Conservation (phyloP, 164 flowering plant species). For the Paratinospora sagittata region DNA sequence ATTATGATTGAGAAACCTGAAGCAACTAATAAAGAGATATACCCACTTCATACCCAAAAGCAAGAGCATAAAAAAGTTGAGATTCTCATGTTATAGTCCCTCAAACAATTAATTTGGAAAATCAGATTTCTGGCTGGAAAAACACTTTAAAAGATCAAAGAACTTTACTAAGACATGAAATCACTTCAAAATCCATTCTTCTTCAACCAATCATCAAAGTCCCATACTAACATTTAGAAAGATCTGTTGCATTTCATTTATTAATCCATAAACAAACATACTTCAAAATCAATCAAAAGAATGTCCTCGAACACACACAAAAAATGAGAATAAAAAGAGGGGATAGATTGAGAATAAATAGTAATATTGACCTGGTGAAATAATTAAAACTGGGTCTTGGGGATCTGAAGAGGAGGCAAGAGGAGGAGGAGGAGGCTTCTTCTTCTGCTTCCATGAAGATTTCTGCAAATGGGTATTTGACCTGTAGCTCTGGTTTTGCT, state of each 20-base stretch:
- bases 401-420: conserved; percentile 45
- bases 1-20: not conserved
- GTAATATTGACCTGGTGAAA: conserved; percentile 35
- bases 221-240: not conserved
- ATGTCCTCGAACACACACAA: not conserved
- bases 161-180: too few species aligned
- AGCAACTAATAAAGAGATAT: too few species aligned
- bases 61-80: not conserved
- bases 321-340: not conserved
- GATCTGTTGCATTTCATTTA: not conserved
- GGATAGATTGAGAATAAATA: not conserved
- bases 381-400: conserved; percentile 27
- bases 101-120: not conserved
- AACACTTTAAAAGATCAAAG: too few species aligned
- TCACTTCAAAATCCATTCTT: too few species aligned
- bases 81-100: not conserved
- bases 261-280: not conserved
- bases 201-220: too few species aligned
- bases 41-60: not conserved
- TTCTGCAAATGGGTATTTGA: conserved; percentile 50
- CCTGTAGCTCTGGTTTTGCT: conserved; percentile 26
- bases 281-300: not conserved
- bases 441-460: conserved; percentile 33
- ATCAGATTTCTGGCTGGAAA: not conserved
- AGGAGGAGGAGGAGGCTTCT: conserved; percentile 33